A percentile compares a stretch with the other conserved stretches of the same genome.
phyloP scores from a whole-genome alignment of 345 rosid genomes.

The Corchorus olitorius region DNA sequence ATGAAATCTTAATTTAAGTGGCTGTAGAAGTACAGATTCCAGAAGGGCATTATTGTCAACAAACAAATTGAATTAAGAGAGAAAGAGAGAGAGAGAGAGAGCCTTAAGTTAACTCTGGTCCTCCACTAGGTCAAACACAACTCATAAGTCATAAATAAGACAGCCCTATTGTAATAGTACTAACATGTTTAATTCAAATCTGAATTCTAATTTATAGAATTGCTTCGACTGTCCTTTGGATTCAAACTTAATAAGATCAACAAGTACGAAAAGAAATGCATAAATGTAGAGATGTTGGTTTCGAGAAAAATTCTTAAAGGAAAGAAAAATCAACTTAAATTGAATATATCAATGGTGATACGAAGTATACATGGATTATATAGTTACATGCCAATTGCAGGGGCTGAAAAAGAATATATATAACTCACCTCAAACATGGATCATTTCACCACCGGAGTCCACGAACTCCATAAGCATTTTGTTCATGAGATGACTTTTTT shows the following conservation, averaged over 20 bases:
- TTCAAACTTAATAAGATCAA: too few relatives aligned
- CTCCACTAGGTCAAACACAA: too few relatives aligned
- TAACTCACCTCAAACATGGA: conserved; percentile 22
- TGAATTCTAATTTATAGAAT: too few relatives aligned
- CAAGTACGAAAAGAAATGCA: neutral
- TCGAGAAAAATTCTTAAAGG: neutral
- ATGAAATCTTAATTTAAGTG: too few relatives aligned
- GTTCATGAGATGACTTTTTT: conserved; percentile 6
- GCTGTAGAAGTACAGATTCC: neutral
- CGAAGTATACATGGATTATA: conserved; percentile 29
- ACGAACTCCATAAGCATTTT: conserved; percentile 10
- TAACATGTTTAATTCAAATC: too few relatives aligned
- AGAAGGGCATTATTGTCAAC: too few relatives aligned
- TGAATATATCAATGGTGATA: conserved; percentile 16
- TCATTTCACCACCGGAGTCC: conserved; percentile 6
- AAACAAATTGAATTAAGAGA: neutral
- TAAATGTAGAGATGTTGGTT: neutral
- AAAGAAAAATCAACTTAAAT: conserved; percentile 10
- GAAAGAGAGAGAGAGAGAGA: neutral
- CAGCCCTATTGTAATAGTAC: too few relatives aligned
- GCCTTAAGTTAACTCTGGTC: too few relatives aligned
- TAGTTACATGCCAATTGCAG: conserved; percentile 21
- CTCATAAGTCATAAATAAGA: neutral
- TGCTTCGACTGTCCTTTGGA: too few relatives aligned
- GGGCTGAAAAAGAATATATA: neutral